phyloP scores from a whole-genome alignment of 768 basidiomycete species.

The Brasilioporus rufonigricans region DNA sequence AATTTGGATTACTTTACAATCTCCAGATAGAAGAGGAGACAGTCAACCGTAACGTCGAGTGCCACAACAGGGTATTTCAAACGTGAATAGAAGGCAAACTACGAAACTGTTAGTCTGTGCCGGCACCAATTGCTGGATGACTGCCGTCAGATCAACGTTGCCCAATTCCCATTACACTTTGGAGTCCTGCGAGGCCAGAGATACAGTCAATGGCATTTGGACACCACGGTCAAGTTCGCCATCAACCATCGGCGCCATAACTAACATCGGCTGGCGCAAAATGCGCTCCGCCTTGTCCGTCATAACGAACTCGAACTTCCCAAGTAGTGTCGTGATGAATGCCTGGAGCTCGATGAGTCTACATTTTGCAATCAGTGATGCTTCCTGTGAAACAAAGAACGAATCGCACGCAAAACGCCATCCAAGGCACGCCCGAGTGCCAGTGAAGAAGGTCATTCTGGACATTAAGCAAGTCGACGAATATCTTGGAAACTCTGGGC shows the following conservation, averaged over 20 bases:
- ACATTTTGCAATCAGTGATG: neutral
- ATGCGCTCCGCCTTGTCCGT: constrained; percentile 30
- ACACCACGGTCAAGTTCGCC: constrained; percentile 30
- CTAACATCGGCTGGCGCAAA: constrained; percentile 25
- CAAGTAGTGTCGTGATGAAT: constrained; percentile 51
- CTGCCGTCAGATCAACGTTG: neutral
- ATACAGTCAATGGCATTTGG: constrained; percentile 28
- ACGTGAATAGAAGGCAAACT: neutral
- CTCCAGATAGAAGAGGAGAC: too few relatives aligned
- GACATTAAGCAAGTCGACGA: neutral
- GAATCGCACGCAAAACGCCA: constrained; percentile 28
- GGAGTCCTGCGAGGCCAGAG: constrained; percentile 9
- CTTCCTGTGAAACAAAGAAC: neutral
- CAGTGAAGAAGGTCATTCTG: constrained; percentile 20
- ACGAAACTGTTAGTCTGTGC: neutral
- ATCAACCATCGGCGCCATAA: constrained; percentile 30
- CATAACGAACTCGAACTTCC: constrained; percentile 48
- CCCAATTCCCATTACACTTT: neutral
- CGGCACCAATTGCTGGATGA: too few relatives aligned
- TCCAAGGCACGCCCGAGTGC: constrained; percentile 20
- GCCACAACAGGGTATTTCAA: neutral
- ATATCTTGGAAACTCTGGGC: neutral
- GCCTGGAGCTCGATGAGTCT: constrained; percentile 51
- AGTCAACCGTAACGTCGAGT: too few relatives aligned
- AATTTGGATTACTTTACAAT: too few relatives aligned